Evolutionary conservation across 2,329 filamentous ascomycete species (phyloP), one percentile per base, ranked within the genome.

Genomic region (Pseudogymnoascus sp.): DNA sequence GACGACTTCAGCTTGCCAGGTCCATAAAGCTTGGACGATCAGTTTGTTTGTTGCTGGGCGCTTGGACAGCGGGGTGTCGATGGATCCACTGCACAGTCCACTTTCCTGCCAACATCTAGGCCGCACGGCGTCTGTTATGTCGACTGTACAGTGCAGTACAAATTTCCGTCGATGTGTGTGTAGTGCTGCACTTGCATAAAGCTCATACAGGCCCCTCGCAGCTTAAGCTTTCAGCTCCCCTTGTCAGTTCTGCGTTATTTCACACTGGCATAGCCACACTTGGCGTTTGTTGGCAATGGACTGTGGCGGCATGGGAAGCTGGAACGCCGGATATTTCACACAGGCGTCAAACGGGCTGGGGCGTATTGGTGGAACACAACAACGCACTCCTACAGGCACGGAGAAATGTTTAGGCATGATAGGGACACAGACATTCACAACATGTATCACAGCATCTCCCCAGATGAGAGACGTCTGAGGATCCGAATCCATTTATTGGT

Each of bases 1-100:
- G 49, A 56, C 49, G 8, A 56, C 28, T 56, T 56, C 28, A 56
- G 49, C 49, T 56, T 56, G 49, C 28, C 28, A 6, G 49, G n/a
- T 34, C 28, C 49, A 56, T 12, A 34, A 56, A 56, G 49, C 49
- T 56, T 56, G 49, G 49, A 34, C 49, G 46, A 56, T 56, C 46
- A 18, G 28, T 14, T 34, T 56, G 25, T 56, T 56, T 34, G n/a
- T 56, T 34, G 49, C 49, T 34, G 28, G 46, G 25, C 25, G 25
- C 46, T 56, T 56, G 25, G 14, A 18, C 7, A 25, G 25, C 6
- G 46, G 46, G 46, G 25, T 31, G 46, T 34, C 18, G 25, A 56
- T 53, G 25, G 49, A 56, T 56, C 49, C n/a, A 56, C 49, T 18
- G 8, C 8, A 31, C n/a, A 53, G n/a, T 53, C 46, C 46, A 53